These are phyloP conservation scores for Moniliella sp. DNA, from an alignment of 1,284 basidiomycete species.

Conservation along the genomic window DNA sequence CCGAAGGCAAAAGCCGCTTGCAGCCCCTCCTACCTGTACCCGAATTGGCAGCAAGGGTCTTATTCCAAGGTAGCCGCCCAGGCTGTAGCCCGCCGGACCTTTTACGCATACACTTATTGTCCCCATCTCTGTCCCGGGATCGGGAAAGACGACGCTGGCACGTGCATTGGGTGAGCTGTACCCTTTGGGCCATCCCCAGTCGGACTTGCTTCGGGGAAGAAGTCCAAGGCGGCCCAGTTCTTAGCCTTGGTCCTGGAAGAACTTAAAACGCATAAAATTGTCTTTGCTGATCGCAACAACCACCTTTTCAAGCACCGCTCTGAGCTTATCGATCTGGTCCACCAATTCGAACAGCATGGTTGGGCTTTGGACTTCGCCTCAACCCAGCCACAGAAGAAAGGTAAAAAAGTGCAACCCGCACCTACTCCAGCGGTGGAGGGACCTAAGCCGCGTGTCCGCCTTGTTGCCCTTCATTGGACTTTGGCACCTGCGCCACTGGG, in stretches of 20 bases:
- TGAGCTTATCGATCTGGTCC: constrained; percentile 14
- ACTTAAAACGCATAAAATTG: constrained; percentile 8
- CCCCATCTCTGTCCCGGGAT: constrained; percentile 74
- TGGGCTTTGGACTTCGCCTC: not conserved
- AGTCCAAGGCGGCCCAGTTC: constrained; percentile 56
- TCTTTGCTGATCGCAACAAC: constrained; percentile 31
- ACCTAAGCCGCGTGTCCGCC: constrained; percentile 9
- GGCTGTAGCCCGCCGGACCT: constrained; percentile 16
- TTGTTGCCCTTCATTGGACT: constrained; percentile 16
- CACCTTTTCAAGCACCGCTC: constrained; percentile 26
- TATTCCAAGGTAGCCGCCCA: constrained; percentile 5
- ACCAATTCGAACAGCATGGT: not conserved
- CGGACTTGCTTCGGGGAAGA: constrained; percentile 65
- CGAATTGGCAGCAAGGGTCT: constrained; percentile 24
- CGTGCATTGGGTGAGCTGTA: constrained; percentile 60
- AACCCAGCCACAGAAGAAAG: not conserved
- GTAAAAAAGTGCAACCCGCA: not conserved
- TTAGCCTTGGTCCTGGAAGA: constrained; percentile 47
- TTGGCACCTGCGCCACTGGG: constrained; percentile 13
- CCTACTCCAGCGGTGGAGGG: not conserved
- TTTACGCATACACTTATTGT: constrained; percentile 64
- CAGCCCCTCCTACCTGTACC: constrained; percentile 24
- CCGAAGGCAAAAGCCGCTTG: constrained; percentile 18
- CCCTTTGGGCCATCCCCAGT: constrained; percentile 42
- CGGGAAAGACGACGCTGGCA: constrained; percentile 75